Evolutionary conservation across 768 basidiomycete genomes (phyloP).

Genomic region (Galerina marginata): DNA sequence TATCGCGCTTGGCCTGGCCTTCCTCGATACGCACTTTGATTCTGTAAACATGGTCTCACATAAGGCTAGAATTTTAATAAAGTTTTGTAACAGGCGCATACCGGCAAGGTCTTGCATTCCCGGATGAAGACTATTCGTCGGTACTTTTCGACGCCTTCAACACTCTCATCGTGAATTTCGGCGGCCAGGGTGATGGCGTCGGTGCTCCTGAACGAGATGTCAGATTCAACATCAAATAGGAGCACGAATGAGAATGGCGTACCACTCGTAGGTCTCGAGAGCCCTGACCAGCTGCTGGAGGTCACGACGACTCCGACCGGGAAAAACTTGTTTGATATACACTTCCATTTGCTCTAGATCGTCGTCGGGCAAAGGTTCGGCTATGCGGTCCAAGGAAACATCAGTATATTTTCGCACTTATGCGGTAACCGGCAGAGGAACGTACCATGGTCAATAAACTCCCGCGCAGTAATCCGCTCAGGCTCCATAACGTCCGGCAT

Average conservation of each 20-base stretch:
- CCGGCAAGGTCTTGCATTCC: constrained; percentile 87
- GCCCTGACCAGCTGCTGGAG: constrained; percentile 91
- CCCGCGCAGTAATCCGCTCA: constrained; percentile 81
- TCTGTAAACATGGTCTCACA: constrained; percentile 48
- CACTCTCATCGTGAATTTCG: constrained; percentile 84
- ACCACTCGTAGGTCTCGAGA: constrained; percentile 76
- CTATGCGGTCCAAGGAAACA: too few relatives aligned
- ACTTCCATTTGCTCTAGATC: constrained; percentile 84
- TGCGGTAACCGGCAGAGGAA: too few relatives aligned
- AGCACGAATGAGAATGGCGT: too few relatives aligned
- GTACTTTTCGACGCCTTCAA: constrained; percentile 82
- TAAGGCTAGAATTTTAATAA: neutral
- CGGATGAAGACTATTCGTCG: constrained; percentile 83
- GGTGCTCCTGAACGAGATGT: constrained; percentile 53
- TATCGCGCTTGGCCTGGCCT: constrained; percentile 88
- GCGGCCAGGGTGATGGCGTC: constrained; percentile 72
- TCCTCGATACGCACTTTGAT: constrained; percentile 84
- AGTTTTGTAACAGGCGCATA: constrained; percentile 31
- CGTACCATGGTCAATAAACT: constrained; percentile 84
- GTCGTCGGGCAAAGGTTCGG: too few relatives aligned
- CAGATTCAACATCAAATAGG: neutral
- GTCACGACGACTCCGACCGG: constrained; percentile 90
- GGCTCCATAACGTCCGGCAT: constrained; percentile 85
- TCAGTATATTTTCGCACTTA: too few relatives aligned
- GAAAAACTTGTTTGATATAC: constrained; percentile 79